A percentile compares a stretch with the other conserved stretches of the same genome.
phyloP scores from a whole-genome alignment of 2,329 filamentous ascomycete species.

The Ophiostoma piceae region DNA sequence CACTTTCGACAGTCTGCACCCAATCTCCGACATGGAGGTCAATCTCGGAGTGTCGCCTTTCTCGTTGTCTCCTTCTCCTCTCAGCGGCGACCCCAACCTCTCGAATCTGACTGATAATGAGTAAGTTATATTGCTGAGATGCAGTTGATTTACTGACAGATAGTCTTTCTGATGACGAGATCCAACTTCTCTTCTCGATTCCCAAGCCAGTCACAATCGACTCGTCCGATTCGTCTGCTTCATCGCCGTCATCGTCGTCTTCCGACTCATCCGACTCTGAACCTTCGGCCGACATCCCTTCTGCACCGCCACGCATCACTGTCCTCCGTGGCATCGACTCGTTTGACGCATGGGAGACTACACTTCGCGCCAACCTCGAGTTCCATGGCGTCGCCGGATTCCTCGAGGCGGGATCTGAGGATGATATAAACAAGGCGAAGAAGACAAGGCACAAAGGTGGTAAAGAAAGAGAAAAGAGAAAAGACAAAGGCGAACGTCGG shows the following conservation, averaged over 20 bases:
- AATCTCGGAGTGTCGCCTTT: not conserved
- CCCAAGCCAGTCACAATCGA: not conserved
- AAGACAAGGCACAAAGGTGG: not conserved
- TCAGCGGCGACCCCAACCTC: not conserved
- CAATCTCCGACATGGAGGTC: not conserved
- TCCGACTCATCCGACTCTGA: not conserved
- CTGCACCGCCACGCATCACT: constrained; percentile 11
- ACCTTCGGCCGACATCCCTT: not conserved
- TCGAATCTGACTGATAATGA: not conserved
- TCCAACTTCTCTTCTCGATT: not conserved
- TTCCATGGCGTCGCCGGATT: constrained; percentile 23
- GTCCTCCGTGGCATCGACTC: constrained; percentile 19
- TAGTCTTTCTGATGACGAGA: not conserved
- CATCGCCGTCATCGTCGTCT: not conserved
- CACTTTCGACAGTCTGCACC: too few relatives aligned
- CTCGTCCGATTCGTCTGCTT: not conserved
- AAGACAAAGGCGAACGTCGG: not conserved
- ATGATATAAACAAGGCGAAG: not conserved
- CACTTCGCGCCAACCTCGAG: constrained; percentile 17
- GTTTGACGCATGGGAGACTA: constrained; percentile 23
- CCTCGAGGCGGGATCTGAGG: not conserved
- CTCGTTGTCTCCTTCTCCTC: not conserved
- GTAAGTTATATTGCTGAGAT: not conserved
- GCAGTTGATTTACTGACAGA: not conserved
- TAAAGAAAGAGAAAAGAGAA: not conserved